Evolutionary conservation across 805 yeast genomes (phyloP).

Genomic region (Wickerhamiella siamensis): DNA sequence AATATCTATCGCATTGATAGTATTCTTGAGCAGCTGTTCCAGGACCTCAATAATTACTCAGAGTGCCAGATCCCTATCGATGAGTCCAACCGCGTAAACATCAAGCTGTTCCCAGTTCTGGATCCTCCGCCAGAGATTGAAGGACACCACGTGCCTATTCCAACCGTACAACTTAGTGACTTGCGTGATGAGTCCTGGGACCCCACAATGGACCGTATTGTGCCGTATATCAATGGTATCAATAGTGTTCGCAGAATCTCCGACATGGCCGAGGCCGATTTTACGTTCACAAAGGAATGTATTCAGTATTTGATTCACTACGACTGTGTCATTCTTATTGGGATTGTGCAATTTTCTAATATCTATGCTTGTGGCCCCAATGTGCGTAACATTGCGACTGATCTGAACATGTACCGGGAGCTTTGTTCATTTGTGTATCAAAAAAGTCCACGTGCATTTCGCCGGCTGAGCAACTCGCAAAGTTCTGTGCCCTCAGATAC

Average conservation of each 20-base stretch:
- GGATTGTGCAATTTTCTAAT: conserved; percentile 79
- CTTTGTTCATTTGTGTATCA: conserved; percentile 71
- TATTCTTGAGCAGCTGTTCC: conserved; percentile 76
- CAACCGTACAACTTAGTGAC: conserved; percentile 60
- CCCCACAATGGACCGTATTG: conserved; percentile 81
- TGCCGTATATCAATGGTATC: conserved; percentile 78
- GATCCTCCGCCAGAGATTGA: conserved; percentile 65
- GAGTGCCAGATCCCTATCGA: conserved; percentile 94
- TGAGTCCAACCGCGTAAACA: conserved; percentile 76
- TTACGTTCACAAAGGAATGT: conserved; percentile 64
- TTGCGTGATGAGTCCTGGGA: conserved; percentile 91
- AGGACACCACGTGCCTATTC: conserved; percentile 79
- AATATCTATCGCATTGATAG: conserved; percentile 47
- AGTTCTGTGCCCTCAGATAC: conserved; percentile 1
- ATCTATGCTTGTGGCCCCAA: conserved; percentile 79
- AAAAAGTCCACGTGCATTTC: conserved; percentile 12
- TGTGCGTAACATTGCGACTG: conserved; percentile 52
- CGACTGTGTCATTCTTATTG: conserved; percentile 67
- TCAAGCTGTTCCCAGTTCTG: conserved; percentile 81
- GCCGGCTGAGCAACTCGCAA: not conserved
- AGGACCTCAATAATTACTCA: conserved; percentile 86
- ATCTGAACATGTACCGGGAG: conserved; percentile 53
- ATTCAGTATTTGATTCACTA: conserved; percentile 85
- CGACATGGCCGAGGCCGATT: conserved; percentile 67
- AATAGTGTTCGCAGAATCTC: conserved; percentile 70